phyloP scores from a whole-genome alignment of 805 yeast species.

The Grigorovia jiainica region DNA sequence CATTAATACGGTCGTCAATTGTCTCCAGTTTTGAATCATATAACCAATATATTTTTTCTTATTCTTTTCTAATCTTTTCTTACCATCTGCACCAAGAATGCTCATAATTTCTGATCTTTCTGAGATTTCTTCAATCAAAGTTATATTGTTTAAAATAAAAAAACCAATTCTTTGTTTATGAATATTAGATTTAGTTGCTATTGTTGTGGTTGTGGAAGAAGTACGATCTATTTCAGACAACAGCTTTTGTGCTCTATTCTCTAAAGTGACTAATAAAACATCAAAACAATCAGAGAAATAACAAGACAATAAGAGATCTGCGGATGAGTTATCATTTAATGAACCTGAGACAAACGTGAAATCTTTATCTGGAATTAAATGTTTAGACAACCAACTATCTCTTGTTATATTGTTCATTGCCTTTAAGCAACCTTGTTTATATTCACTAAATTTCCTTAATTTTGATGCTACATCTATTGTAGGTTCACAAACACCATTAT shows the following conservation, averaged over 20 bases:
- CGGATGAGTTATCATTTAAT: conserved; percentile 5
- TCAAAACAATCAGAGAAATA: conserved; percentile 75
- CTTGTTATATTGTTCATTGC: conserved; percentile 45
- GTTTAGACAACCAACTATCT: conserved; percentile 52
- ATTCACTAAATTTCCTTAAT: conserved; percentile 55
- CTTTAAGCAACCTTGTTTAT: conserved; percentile 38
- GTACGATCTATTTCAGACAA: conserved; percentile 20
- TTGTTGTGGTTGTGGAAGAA: conserved; percentile 14
- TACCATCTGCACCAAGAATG: conserved; percentile 48
- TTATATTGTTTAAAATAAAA: conserved; percentile 58
- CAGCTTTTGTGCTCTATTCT: conserved; percentile 41
- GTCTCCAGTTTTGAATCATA: conserved; percentile 73
- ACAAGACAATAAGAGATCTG: conserved; percentile 47
- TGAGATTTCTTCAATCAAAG: conserved; percentile 64
- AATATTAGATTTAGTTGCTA: conserved; percentile 11
- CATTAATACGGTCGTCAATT: conserved; percentile 64
- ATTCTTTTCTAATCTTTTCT: conserved; percentile 53
- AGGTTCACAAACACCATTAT: conserved; percentile 60
- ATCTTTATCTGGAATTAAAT: conserved; percentile 31
- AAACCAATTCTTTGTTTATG: conserved; percentile 48
- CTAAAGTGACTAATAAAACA: conserved; percentile 55
- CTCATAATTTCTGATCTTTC: conserved; percentile 47
- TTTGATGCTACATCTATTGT: conserved; percentile 66
- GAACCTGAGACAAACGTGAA: conserved; percentile 12
- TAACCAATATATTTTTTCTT: conserved; percentile 64